Conservation (phyloP, 768 basidiomycete genomes). For the Auriculariales sp. region DNA sequence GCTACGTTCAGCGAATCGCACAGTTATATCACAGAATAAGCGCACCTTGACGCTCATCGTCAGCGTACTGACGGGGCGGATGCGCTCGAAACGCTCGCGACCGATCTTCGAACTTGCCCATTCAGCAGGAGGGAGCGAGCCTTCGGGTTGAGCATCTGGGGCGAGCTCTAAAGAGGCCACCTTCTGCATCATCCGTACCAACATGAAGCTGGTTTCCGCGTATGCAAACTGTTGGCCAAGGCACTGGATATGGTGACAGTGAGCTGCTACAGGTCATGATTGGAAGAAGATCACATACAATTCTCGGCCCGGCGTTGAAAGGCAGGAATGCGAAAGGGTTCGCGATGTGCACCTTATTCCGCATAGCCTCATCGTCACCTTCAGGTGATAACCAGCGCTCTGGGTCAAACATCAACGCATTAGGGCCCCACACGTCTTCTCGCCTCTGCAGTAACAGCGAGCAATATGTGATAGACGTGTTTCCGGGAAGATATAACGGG, state of each 20-base stretch:
- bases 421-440: slow-evolving; percentile 18
- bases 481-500: slow-evolving; percentile 6
- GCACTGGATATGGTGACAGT: slow-evolving; percentile 2
- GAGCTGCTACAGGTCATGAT: background rate
- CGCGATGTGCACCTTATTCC: slow-evolving; percentile 3
- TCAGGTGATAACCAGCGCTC: slow-evolving; percentile 16
- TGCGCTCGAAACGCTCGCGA: slow-evolving; percentile 9
- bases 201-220: slow-evolving; percentile 12
- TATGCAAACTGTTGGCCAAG: slow-evolving; percentile 13
- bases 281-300: slow-evolving; percentile 6
- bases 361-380: slow-evolving; percentile 6
- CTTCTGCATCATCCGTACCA: slow-evolving; percentile 12
- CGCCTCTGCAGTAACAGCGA: slow-evolving; percentile 17
- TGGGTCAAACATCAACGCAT: slow-evolving; percentile 19
- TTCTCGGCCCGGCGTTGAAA: slow-evolving; percentile 16
- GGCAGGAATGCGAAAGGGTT: slow-evolving; percentile 13
- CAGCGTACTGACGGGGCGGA: slow-evolving; percentile 9
- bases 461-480: slow-evolving; percentile 13
- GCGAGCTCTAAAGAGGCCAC: slow-evolving; percentile 9
- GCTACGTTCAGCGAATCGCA: background rate
- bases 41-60: slow-evolving; percentile 9
- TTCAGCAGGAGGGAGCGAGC: slow-evolving; percentile 7
- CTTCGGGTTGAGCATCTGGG: slow-evolving; percentile 9
- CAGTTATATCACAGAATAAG: background rate
- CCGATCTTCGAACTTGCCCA: slow-evolving; percentile 1